Evolutionary conservation across 1,284 basidiomycete species (phyloP).

Genomic region (Taiwanofungus camphoratus): DNA sequence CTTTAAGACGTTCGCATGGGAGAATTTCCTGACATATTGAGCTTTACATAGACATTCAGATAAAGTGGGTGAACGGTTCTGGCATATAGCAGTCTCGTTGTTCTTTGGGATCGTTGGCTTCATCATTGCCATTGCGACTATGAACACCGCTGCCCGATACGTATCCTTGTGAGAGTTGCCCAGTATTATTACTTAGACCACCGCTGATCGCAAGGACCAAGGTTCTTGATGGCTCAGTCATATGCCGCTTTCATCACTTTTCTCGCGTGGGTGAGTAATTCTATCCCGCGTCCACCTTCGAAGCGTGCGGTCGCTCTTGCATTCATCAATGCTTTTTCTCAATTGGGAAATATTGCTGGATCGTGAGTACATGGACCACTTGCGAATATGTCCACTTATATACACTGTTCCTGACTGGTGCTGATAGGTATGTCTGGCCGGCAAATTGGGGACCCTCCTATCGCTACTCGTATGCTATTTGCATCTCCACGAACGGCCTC

Average conservation of each 20-base stretch:
- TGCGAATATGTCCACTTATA: slow-evolving; percentile 1
- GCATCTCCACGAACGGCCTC: slow-evolving; percentile 37
- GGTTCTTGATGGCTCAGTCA: slow-evolving; percentile 73
- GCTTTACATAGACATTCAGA: slow-evolving; percentile 61
- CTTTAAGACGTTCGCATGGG: neutral
- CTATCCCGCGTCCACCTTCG: slow-evolving; percentile 59
- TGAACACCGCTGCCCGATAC: slow-evolving; percentile 64
- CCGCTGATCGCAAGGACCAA: slow-evolving; percentile 20
- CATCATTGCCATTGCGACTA: slow-evolving; percentile 64
- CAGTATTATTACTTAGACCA: neutral
- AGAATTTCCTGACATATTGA: neutral
- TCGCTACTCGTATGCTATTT: slow-evolving; percentile 42
- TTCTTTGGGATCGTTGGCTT: slow-evolving; percentile 66
- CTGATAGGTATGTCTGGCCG: slow-evolving; percentile 37
- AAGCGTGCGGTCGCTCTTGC: slow-evolving; percentile 78
- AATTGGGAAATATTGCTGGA: slow-evolving; percentile 69
- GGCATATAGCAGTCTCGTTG: slow-evolving; percentile 53
- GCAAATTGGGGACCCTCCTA: slow-evolving; percentile 37
- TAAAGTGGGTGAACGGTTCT: slow-evolving; percentile 56
- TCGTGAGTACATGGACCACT: slow-evolving; percentile 45
- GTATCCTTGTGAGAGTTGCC: slow-evolving; percentile 53
- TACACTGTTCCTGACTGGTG: neutral
- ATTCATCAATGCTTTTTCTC: slow-evolving; percentile 67
- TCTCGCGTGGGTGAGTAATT: slow-evolving; percentile 67
- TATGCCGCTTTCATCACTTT: slow-evolving; percentile 68